A percentile compares a stretch with the other conserved stretches of the same genome.
Conservation (phyloP, 2,329 filamentous ascomycete genomes). For the Penicillium nordicum region DNA sequence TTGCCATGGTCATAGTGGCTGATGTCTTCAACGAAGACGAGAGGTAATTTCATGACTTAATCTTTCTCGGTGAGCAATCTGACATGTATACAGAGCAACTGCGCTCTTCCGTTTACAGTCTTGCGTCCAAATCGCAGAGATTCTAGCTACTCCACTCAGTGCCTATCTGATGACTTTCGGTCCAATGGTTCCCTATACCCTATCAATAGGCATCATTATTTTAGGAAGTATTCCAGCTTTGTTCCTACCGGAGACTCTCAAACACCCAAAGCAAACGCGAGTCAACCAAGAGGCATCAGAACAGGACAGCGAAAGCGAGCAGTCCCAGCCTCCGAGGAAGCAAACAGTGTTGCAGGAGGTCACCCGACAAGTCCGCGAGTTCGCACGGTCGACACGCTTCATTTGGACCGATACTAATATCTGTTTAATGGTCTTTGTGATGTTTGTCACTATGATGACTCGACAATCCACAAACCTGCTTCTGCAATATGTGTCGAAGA, state of each 20-base stretch:
- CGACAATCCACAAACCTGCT: slow-evolving; percentile 23
- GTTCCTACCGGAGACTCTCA: slow-evolving; percentile 25
- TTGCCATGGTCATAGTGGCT: slow-evolving; percentile 25
- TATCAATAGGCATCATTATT: slow-evolving; percentile 14
- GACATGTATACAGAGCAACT: slow-evolving; percentile 17
- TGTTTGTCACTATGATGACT: slow-evolving; percentile 24
- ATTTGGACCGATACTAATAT: slow-evolving; percentile 25
- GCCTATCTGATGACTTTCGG: slow-evolving; percentile 26
- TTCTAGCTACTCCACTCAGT: slow-evolving; percentile 28
- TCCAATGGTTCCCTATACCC: slow-evolving; percentile 23
- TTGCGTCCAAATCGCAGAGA: slow-evolving; percentile 21
- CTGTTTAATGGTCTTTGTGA: slow-evolving; percentile 18
- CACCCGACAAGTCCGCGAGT: slow-evolving; percentile 13
- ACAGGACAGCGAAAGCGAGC: not conserved
- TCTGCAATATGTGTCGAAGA: slow-evolving; percentile 31
- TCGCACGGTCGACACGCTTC: slow-evolving; percentile 22
- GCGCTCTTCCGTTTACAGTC: slow-evolving; percentile 24
- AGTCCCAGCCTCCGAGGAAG: slow-evolving; percentile 5
- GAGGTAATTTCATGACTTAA: slow-evolving; percentile 15
- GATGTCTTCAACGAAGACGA: slow-evolving; percentile 31
- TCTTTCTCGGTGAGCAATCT: not conserved
- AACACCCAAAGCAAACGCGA: slow-evolving; percentile 13
- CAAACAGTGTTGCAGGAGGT: slow-evolving; percentile 8
- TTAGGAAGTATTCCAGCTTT: slow-evolving; percentile 8
- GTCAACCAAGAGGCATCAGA: not conserved